Percentiles rank a stretch among this genome's conserved stretches.
Evolutionary conservation across 1,284 basidiomycete species (phyloP).

Genomic region (Lignosus rhinocerotis): DNA sequence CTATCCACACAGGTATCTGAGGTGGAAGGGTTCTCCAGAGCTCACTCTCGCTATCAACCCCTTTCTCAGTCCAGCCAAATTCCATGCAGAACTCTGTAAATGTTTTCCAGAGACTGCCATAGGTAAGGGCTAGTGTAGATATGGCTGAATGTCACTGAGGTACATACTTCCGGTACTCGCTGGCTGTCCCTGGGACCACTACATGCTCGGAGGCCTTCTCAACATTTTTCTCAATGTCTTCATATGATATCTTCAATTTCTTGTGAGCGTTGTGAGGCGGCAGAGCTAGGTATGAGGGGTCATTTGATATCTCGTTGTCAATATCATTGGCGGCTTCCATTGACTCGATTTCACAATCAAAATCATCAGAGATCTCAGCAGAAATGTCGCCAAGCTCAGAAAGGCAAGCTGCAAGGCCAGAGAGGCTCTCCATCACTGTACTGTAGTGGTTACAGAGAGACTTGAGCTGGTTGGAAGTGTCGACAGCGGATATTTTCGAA

Average conservation of each 20-base stretch:
- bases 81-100: conserved; percentile 8
- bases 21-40: conserved; percentile 12
- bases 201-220: conserved; percentile 17
- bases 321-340: conserved; percentile 4
- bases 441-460: too few species aligned
- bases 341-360: conserved; percentile 19
- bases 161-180: conserved; percentile 19
- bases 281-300: not conserved
- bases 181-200: conserved; percentile 11
- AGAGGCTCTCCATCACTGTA: too few species aligned
- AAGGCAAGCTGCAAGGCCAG: not conserved
- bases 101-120: conserved; percentile 3
- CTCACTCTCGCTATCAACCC: not conserved
- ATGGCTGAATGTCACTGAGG: too few species aligned
- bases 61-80: not conserved
- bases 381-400: conserved; percentile 1
- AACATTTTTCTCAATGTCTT: conserved; percentile 1
- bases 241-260: not conserved
- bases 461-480: too few species aligned
- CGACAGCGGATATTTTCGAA: too few species aligned
- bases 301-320: not conserved
- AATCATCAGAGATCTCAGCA: conserved; percentile 9
- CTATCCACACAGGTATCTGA: conserved; percentile 24
- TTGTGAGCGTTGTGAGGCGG: not conserved
- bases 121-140: too few species aligned